phyloP scores from a whole-genome alignment of 2,329 filamentous ascomycete genomes.

The Verticillium alfalfae region DNA sequence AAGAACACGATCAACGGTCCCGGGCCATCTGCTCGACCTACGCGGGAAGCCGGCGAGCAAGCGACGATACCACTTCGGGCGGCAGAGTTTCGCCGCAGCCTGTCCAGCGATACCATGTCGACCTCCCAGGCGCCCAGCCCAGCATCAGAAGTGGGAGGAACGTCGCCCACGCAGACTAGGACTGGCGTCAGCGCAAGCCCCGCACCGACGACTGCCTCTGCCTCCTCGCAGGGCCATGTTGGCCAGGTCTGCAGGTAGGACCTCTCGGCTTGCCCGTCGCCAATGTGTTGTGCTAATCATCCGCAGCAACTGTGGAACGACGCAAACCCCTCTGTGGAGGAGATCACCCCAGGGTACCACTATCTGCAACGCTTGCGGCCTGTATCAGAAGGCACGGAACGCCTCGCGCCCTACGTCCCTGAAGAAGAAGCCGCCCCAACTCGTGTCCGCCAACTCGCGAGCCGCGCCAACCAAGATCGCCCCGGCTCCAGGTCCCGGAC shows the following conservation, averaged over 20 bases:
- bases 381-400: slow-evolving; percentile 92
- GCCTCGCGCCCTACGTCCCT: slow-evolving; percentile 84
- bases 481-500: slow-evolving; percentile 24
- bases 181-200: slow-evolving; percentile 8
- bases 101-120: slow-evolving; percentile 10
- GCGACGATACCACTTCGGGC: background rate
- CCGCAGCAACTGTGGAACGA: slow-evolving; percentile 86
- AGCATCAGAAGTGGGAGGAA: slow-evolving; percentile 6
- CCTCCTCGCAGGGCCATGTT: slow-evolving; percentile 28
- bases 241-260: slow-evolving; percentile 70
- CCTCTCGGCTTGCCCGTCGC: background rate
- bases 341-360: slow-evolving; percentile 88
- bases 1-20: background rate
- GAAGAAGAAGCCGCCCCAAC: slow-evolving; percentile 72
- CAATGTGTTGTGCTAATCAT: slow-evolving; percentile 13
- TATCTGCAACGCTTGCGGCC: slow-evolving; percentile 95
- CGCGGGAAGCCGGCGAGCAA: background rate
- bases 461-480: slow-evolving; percentile 31
- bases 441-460: slow-evolving; percentile 38
- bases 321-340: slow-evolving; percentile 89
- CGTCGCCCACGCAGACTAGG: slow-evolving; percentile 5
- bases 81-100: slow-evolving; percentile 3
- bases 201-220: slow-evolving; percentile 4
- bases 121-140: slow-evolving; percentile 9
- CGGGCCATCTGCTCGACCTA: background rate